phyloP scores from a whole-genome alignment of 106 monocot genomes.

The Gastrodia elata region DNA sequence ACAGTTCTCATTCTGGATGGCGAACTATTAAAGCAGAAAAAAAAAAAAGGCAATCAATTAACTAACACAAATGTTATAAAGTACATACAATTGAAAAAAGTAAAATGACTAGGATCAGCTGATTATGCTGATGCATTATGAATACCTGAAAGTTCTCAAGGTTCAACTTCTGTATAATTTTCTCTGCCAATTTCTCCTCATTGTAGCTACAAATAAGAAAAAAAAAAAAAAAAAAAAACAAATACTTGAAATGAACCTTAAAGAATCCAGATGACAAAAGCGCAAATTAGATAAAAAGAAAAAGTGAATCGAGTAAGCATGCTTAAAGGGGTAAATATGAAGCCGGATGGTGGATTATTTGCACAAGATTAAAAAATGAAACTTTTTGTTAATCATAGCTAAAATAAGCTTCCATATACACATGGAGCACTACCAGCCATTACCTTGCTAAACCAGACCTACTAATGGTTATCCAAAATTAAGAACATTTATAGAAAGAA shows the following conservation, averaged over 20 bases:
- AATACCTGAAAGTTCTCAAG: constrained; percentile 85
- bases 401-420: neutral
- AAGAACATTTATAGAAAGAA: neutral
- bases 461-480: neutral
- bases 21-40: too few species aligned
- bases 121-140: neutral
- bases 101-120: neutral
- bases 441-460: neutral
- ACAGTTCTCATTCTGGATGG: too few species aligned
- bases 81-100: neutral
- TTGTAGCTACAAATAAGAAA: constrained; percentile 38
- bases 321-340: neutral
- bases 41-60: neutral
- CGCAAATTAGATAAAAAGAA: neutral
- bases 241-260: neutral
- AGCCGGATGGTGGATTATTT: neutral
- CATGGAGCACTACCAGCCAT: neutral
- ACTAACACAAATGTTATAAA: constrained; percentile 1
- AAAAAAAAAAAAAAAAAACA: constrained; percentile 7
- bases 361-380: neutral
- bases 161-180: constrained; percentile 57
- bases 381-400: neutral
- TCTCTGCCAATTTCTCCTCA: constrained; percentile 57
- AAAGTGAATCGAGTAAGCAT: neutral
- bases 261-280: neutral